Evolutionary conservation across 2,329 filamentous ascomycete genomes (phyloP).

Genomic region (Talaromyces sp.): DNA sequence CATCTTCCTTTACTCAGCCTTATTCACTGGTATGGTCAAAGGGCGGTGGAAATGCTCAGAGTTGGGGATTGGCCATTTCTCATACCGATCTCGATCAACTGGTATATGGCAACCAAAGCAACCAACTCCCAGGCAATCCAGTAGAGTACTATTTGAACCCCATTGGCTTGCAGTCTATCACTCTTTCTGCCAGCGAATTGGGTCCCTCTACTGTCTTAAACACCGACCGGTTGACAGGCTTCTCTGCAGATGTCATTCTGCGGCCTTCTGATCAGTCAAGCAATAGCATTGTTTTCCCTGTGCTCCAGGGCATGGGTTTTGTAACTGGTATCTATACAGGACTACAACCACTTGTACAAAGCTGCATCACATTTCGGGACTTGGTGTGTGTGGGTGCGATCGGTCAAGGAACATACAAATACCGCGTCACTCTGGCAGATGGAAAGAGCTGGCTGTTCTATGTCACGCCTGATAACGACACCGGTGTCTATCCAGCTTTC

Average conservation of each 20-base stretch:
- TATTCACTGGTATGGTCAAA: conserved; percentile 68
- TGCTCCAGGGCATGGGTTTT: conserved; percentile 88
- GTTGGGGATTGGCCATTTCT: conserved; percentile 74
- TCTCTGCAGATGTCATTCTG: conserved; percentile 67
- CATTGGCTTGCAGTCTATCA: conserved; percentile 73
- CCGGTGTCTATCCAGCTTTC: conserved; percentile 62
- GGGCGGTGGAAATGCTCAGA: conserved; percentile 59
- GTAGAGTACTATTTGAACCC: conserved; percentile 75
- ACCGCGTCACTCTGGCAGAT: conserved; percentile 68
- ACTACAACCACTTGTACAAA: conserved; percentile 68
- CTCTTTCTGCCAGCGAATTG: conserved; percentile 75
- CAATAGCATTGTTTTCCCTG: conserved; percentile 68
- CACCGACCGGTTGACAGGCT: conserved; percentile 52
- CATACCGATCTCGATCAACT: conserved; percentile 68
- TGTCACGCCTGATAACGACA: conserved; percentile 51
- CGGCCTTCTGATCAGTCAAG: conserved; percentile 50
- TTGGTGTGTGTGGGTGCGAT: conserved; percentile 55
- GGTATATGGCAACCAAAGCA: conserved; percentile 59
- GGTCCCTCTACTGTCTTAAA: conserved; percentile 55
- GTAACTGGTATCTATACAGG: conserved; percentile 73
- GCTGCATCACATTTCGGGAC: conserved; percentile 68
- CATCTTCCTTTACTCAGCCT: conserved; percentile 70
- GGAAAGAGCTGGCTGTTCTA: conserved; percentile 77
- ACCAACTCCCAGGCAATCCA: conserved; percentile 53
- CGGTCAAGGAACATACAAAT: conserved; percentile 69